Conservation (phyloP, 176 grass and related monocot genomes). For the Hyparrhenia diplandra region DNA sequence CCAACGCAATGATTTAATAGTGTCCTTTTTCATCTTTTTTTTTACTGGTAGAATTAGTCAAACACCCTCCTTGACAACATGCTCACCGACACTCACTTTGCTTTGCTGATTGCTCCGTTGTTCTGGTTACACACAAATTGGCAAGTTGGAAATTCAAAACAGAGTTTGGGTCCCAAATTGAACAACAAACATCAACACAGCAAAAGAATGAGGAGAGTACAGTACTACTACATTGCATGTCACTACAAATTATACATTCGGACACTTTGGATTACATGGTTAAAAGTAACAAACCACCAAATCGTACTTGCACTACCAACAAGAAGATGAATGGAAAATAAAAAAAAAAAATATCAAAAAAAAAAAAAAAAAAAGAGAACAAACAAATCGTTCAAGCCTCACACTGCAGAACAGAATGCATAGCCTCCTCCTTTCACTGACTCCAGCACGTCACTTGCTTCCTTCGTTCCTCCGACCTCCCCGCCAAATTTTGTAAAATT, state of each 20-base stretch:
- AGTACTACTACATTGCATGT: conserved; percentile 26
- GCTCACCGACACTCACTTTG: conserved; percentile 32
- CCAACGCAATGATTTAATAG: neutral
- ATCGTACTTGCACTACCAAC: conserved; percentile 44
- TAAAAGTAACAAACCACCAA: conserved; percentile 32
- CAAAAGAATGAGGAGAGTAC: neutral
- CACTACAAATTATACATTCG: conserved; percentile 19
- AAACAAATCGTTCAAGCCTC: conserved; percentile 33
- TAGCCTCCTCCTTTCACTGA: neutral
- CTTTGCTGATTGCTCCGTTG: neutral
- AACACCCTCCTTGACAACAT: neutral
- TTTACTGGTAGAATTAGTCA: neutral
- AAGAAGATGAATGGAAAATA: neutral
- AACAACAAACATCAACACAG: neutral
- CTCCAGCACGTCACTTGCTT: too few species aligned
- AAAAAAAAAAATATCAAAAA: too few species aligned
- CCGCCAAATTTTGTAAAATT: conserved; percentile 43
- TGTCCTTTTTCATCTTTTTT: neutral
- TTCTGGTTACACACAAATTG: neutral
- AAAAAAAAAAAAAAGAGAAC: neutral
- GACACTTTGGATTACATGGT: conserved; percentile 25
- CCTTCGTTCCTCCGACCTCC: neutral
- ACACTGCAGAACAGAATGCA: conserved; percentile 23
- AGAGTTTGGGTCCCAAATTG: neutral
- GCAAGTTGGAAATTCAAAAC: neutral